Evolutionary conservation across 1,284 basidiomycete genomes (phyloP).

Genomic region (Inonotus obliquus): DNA sequence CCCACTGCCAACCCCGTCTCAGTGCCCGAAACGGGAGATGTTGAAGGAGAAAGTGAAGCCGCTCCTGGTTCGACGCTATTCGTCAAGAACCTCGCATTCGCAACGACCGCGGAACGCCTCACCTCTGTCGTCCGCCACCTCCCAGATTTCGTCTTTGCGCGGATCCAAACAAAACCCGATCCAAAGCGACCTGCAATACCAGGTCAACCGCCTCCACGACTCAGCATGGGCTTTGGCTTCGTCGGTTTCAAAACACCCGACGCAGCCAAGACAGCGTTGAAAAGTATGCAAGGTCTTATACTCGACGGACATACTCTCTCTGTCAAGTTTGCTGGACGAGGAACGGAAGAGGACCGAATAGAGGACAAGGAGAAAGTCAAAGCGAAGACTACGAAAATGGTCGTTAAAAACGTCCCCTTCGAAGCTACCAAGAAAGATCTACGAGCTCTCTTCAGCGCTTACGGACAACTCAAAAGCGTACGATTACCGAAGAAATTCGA

Average conservation of each 20-base stretch:
- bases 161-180: conserved; percentile 89
- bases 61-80: conserved; percentile 83
- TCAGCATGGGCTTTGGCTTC: conserved; percentile 97
- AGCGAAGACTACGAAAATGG: conserved; percentile 75
- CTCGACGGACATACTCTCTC: conserved; percentile 86
- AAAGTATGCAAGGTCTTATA: conserved; percentile 76
- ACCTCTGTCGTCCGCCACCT: conserved; percentile 70
- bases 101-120: conserved; percentile 79
- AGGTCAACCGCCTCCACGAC: conserved; percentile 40
- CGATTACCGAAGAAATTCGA: conserved; percentile 87
- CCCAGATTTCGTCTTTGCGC: conserved; percentile 82
- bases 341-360: conserved; percentile 55
- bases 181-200: conserved; percentile 60
- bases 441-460: conserved; percentile 79
- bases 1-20: conserved; percentile 38
- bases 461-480: conserved; percentile 89
- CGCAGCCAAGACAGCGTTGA: conserved; percentile 72
- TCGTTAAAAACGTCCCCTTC: conserved; percentile 98
- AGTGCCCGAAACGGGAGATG: conserved; percentile 28
- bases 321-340: conserved; percentile 86
- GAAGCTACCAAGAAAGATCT: conserved; percentile 94
- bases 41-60: conserved; percentile 41
- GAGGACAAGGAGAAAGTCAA: conserved; percentile 30
- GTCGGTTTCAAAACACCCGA: conserved; percentile 83
- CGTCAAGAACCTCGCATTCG: conserved; percentile 91